phyloP scores from a whole-genome alignment of 495 filamentous ascomycete genomes.

The Cladorrhinum samala region DNA sequence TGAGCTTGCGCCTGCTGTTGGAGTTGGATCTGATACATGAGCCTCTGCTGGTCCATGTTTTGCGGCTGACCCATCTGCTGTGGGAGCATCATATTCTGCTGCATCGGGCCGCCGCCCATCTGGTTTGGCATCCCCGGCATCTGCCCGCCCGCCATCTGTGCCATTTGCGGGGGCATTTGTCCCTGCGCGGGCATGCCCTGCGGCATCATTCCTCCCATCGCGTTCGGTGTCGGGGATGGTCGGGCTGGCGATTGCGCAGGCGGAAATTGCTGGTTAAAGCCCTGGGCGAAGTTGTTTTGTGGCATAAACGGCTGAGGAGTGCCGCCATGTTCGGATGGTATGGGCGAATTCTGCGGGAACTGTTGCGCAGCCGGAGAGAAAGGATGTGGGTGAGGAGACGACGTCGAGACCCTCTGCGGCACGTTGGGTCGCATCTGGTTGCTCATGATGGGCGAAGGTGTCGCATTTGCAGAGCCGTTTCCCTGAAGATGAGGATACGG shows the following conservation, averaged over 20 bases:
- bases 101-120: constrained; percentile 18
- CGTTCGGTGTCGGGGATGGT: constrained; percentile 42
- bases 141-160: constrained; percentile 33
- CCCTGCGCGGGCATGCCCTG: constrained; percentile 36
- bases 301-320: constrained; percentile 71
- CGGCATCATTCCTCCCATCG: constrained; percentile 42
- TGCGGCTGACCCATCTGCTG: constrained; percentile 52
- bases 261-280: constrained; percentile 52
- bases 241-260: constrained; percentile 45
- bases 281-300: constrained; percentile 50
- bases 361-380: constrained; percentile 77
- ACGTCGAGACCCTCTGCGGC: constrained; percentile 78
- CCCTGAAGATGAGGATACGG: constrained; percentile 81
- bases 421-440: constrained; percentile 65
- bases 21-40: constrained; percentile 59
- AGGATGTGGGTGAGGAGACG: constrained; percentile 85
- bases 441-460: constrained; percentile 76
- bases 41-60: constrained; percentile 49
- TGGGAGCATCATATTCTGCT: constrained; percentile 32
- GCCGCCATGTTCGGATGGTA: constrained; percentile 69
- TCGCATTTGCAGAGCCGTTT: constrained; percentile 71
- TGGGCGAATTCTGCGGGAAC: constrained; percentile 72
- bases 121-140: constrained; percentile 27
- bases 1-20: constrained; percentile 59
- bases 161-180: constrained; percentile 32